These are phyloP conservation scores for Amanita rubescens DNA, from an alignment of 768 basidiomycete species.

Conservation along the genomic window DNA sequence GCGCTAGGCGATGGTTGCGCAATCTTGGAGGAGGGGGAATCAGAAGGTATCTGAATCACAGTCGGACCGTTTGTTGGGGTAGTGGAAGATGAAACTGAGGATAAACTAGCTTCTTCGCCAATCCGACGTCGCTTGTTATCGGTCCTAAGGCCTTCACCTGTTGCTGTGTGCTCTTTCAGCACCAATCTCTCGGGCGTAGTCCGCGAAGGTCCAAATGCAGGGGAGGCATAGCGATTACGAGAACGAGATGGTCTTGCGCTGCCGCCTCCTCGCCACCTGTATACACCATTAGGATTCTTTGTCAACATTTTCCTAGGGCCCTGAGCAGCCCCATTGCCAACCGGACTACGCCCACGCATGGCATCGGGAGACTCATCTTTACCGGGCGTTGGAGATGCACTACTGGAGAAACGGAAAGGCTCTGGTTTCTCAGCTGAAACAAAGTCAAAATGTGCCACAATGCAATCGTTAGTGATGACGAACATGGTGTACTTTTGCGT, in stretches of 20 bases:
- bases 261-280: slow-evolving; percentile 71
- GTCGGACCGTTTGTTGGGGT: slow-evolving; percentile 8
- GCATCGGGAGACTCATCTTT: slow-evolving; percentile 29
- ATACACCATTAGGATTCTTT: slow-evolving; percentile 69
- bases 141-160: slow-evolving; percentile 30
- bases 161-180: slow-evolving; percentile 26
- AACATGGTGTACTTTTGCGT: slow-evolving; percentile 43
- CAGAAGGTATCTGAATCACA: background rate
- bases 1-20: slow-evolving; percentile 14
- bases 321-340: slow-evolving; percentile 18
- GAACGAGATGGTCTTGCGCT: slow-evolving; percentile 46
- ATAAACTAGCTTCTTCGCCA: slow-evolving; percentile 33
- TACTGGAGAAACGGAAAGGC: slow-evolving; percentile 59
- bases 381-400: slow-evolving; percentile 30
- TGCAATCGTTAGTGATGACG: slow-evolving; percentile 9
- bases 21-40: slow-evolving; percentile 17
- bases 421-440: slow-evolving; percentile 30
- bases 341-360: slow-evolving; percentile 11
- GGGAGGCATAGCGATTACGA: slow-evolving; percentile 66
- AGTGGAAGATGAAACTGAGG: slow-evolving; percentile 22
- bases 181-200: slow-evolving; percentile 32
- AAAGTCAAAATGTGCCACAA: slow-evolving; percentile 1
- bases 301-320: slow-evolving; percentile 47
- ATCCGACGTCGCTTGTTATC: slow-evolving; percentile 61
- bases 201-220: slow-evolving; percentile 57